Evolutionary conservation across 306 rosid genomes (phyloP), one percentile per base, ranked within the genome.

Genomic region (Delonix regia): DNA sequence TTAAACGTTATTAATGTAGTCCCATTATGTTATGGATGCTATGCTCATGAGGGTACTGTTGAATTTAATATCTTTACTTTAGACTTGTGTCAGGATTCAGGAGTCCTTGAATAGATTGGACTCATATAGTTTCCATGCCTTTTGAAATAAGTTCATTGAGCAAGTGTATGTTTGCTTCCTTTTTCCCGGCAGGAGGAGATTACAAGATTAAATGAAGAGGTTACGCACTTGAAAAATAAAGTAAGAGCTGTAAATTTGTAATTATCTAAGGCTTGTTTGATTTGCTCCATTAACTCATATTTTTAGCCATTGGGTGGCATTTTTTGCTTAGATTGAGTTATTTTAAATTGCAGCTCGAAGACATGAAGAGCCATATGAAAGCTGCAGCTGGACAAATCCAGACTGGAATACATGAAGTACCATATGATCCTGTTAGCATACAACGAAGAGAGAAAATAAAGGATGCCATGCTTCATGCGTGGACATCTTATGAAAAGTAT

Each of bases 381-480:
- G 85, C 65, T 14, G 51, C 85, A 0, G 42, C 19, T 44, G 79
- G 60, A 49, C 75, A 24, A 61, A 44, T 78, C 25, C 52, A 10
- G 76, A 73, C 42, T 24, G 74, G 49, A 68, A 83, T 22, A 75
- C 47, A 22, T 69, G 71, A 72, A 51, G 74, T 60, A 69, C 69
- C 63, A 65, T 71, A 33, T 33, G 88, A 89, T 83, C 76, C 87
- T 71, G 67, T 80, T 39, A 84, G 61, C 67, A 38, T 47, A 12
- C 57, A 80, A 57, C 76, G 94, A 56, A 82, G 90, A 60, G 81
- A 75, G 15, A 85, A 80, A 34, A 86, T 89, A 62, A 89, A 71
- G 78, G 90, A 89, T 25, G 91, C 91, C 25, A 89, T 86, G 89
- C 83, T 86, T 83, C 87, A 86, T 78, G 94, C 94, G n/a, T 87